Base-by-base conservation (phyloP, 352 stramenopile species). In the Phytophthora quininea region DNA sequence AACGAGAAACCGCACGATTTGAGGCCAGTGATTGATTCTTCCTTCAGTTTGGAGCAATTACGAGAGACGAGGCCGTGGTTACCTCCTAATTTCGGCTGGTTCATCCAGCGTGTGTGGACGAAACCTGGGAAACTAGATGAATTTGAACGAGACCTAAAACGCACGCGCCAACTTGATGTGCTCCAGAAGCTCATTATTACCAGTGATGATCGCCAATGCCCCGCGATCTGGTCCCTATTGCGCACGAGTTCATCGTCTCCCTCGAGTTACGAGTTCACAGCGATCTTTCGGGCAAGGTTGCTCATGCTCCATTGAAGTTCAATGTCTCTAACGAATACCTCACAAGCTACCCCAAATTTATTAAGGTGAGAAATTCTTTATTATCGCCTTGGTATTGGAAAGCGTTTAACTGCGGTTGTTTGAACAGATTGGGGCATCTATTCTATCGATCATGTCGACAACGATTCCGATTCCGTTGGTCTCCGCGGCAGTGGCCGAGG, bases 251-350 rank as follows among this genome's bases (percentile, higher is more conserved):
- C 48, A 0, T 12, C 33, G 31, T 32, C 6, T 4, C 14, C 4
- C 49, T 70, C 12, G 42, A 65, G 33, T 12, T 70, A 8, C 51
- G 49, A 4, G 52, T 70, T 24, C 55, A 69, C 27, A 70, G 54
- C 14, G 62, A 70, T 8, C 43, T 69, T 1, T 59, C 62, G n/a
- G 54, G 62, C 11, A 48, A 51, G 10, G 64, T 46, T 11, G 58
- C 30, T 12, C 62, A 69, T n/a, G 11, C 59, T 11, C 54, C 54
- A 15, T 11, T 69, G 32, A 2, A 10, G 32, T 58, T 64, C 29
- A 9, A 32, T 3, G 15, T 30, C 6, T 40, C 38, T 9, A 42
- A 49, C n/a, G n/a, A 46, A 3, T 57, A 55, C 15, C 24, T 67
- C 43, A 45, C 11, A 8, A 9, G 47, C 2, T 24, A 63, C 6